These are phyloP conservation scores for Arctium lappa DNA, from an alignment of 129 eudicot species.

Conservation along the genomic window DNA sequence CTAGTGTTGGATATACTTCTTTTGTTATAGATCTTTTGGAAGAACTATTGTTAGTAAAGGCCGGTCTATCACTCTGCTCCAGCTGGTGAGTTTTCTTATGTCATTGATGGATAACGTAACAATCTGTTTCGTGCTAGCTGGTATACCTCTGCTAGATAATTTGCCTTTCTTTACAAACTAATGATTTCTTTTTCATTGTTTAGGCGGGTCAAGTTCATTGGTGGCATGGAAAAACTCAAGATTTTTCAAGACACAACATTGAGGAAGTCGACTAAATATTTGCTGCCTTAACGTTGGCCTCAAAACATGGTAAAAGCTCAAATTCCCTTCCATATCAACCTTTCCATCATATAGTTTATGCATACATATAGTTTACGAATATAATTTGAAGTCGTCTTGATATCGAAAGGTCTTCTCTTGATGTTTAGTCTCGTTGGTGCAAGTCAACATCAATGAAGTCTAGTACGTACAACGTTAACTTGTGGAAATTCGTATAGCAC, in stretches of 20 bases:
- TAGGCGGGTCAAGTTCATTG: background rate
- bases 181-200: background rate
- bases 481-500: background rate
- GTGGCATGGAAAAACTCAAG: too few relatives aligned
- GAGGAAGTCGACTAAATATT: background rate
- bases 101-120: too few relatives aligned
- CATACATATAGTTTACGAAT: background rate
- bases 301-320: background rate
- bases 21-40: background rate
- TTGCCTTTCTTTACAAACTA: background rate
- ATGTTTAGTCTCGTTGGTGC: conserved; percentile 4
- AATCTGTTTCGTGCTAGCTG: too few relatives aligned
- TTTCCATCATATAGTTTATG: too few relatives aligned
- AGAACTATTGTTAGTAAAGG: background rate
- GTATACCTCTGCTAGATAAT: too few relatives aligned
- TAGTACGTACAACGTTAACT: background rate
- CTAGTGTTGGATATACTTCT: background rate
- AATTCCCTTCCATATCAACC: background rate
- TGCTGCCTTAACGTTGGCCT: background rate
- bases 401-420: background rate
- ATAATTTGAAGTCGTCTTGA: conserved; percentile 3
- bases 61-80: background rate
- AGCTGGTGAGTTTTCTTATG: background rate
- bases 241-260: background rate
- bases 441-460: background rate